Evolutionary conservation across 257 asterid genomes (phyloP).

Genomic region (Nicotiana obtusifolia): DNA sequence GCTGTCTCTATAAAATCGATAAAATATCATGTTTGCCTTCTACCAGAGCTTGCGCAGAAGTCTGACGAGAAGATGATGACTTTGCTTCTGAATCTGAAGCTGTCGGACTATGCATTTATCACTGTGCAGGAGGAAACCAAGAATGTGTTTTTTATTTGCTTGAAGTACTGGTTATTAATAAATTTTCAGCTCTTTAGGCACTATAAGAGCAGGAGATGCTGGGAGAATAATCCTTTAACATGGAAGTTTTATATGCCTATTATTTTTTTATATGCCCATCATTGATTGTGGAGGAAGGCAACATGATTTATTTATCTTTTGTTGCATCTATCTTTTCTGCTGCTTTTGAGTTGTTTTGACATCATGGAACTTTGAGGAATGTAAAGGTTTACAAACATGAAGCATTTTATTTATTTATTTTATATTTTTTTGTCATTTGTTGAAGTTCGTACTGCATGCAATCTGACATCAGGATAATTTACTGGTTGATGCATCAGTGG

Average conservation of each 20-base stretch:
- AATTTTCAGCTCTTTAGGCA: neutral
- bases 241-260: neutral
- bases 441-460: conserved; percentile 52
- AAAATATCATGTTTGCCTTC: neutral
- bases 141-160: neutral
- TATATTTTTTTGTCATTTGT: conserved; percentile 22
- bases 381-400: neutral
- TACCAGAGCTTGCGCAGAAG: neutral
- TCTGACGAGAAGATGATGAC: neutral
- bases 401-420: neutral
- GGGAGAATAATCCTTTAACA: neutral
- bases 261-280: neutral
- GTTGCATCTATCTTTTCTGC: neutral
- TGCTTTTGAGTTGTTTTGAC: neutral
- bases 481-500: conserved; percentile 99
- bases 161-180: neutral
- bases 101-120: neutral
- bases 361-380: neutral
- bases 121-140: neutral
- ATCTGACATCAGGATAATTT: conserved; percentile 95
- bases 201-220: neutral
- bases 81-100: neutral
- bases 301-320: neutral
- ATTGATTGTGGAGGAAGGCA: neutral
- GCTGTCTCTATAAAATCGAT: neutral